These are phyloP conservation scores for Ceratonia siliqua DNA, from an alignment of 306 rosid species.

Conservation along the genomic window DNA sequence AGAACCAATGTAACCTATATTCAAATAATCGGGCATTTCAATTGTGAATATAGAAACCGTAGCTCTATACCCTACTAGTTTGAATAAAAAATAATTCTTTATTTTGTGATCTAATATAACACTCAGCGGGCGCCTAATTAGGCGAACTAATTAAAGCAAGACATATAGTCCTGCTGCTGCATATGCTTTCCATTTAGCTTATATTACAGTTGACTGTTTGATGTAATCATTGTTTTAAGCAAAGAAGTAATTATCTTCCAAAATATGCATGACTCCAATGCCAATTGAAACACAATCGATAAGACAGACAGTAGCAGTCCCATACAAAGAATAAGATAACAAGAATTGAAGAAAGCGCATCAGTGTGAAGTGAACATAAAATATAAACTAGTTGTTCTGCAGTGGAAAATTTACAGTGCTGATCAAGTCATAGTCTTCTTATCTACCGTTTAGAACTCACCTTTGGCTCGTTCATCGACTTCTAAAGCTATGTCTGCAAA, in stretches of 20 bases:
- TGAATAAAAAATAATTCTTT: neutral
- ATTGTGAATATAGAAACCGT: neutral
- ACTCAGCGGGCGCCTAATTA: neutral
- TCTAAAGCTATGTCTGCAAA: slow-evolving; percentile 93
- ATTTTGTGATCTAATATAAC: neutral
- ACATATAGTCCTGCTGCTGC: neutral
- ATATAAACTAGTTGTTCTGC: neutral
- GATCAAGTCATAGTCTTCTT: neutral
- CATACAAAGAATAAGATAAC: neutral
- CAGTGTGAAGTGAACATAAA: neutral
- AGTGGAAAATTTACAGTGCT: neutral
- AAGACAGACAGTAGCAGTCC: neutral
- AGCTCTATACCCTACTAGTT: neutral
- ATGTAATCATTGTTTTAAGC: slow-evolving; percentile 12
- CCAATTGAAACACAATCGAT: slow-evolving; percentile 13
- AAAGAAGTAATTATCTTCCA: neutral
- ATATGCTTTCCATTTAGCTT: neutral
- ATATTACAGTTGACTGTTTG: neutral
- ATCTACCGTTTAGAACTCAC: slow-evolving; percentile 45
- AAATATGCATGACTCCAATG: neutral
- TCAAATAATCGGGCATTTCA: slow-evolving; percentile 7
- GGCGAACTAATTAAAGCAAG: slow-evolving; percentile 14
- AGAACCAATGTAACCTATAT: neutral
- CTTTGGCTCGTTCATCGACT: slow-evolving; percentile 90
- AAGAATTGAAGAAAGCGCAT: neutral